Evolutionary conservation across 148 eudicot species (phyloP).

Genomic region (Vaccinium myrtillus): DNA sequence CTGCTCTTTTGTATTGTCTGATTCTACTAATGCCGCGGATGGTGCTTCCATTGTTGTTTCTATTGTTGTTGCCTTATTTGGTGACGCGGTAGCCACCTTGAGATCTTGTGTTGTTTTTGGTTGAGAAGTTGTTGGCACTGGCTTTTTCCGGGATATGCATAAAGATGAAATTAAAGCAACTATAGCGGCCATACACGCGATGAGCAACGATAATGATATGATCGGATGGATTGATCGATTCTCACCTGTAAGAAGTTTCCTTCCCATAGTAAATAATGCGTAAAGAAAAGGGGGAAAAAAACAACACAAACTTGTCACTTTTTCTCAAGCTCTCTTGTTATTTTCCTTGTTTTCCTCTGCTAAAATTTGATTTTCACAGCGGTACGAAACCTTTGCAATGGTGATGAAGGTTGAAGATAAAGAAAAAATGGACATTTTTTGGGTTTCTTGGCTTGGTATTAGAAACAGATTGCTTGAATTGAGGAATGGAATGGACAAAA

Average conservation of each 20-base stretch:
- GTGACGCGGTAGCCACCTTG: not conserved
- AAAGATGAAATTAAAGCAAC: conserved; percentile 32
- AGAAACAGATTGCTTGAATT: conserved; percentile 41
- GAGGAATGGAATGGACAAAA: conserved; percentile 23
- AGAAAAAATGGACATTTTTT: not conserved
- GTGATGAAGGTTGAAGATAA: not conserved
- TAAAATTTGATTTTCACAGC: not conserved
- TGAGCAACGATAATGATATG: conserved; percentile 28
- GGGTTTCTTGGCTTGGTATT: conserved; percentile 9
- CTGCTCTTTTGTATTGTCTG: not conserved
- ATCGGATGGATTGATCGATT: conserved; percentile 26
- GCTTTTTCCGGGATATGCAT: conserved; percentile 24
- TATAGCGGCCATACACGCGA: conserved; percentile 38
- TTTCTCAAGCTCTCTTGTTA: not conserved
- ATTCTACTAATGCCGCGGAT: not conserved
- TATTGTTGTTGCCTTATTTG: conserved; percentile 5
- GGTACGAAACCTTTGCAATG: not conserved
- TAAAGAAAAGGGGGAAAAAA: not conserved
- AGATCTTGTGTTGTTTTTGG: not conserved
- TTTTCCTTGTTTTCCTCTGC: not conserved
- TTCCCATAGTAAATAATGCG: conserved; percentile 48
- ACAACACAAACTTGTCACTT: not conserved
- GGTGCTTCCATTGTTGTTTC: not conserved
- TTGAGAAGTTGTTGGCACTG: not conserved
- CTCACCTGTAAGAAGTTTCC: conserved; percentile 35